Percentiles rank a stretch among this genome's conserved stretches.
phyloP scores from a whole-genome alignment of 2,329 filamentous ascomycete genomes.

The Scopulariopsis brevicaulis region DNA sequence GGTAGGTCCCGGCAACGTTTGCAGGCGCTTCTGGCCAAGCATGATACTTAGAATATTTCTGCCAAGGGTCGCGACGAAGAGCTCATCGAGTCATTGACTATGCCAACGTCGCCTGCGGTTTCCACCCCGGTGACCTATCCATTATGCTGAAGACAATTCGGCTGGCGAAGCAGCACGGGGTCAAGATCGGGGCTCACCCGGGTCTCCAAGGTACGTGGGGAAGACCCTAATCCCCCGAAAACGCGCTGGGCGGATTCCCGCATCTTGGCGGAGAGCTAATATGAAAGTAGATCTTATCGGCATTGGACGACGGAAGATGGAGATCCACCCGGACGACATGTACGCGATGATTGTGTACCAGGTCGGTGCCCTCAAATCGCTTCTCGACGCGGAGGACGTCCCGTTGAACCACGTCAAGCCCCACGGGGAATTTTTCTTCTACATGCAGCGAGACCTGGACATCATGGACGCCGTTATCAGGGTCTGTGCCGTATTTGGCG shows the following conservation, averaged over 20 bases:
- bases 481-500: neutral
- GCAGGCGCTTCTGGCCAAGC: neutral
- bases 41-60: neutral
- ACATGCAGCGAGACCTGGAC: neutral
- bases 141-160: conserved; percentile 6
- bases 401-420: conserved; percentile 8
- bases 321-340: conserved; percentile 5
- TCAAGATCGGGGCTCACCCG: conserved; percentile 6
- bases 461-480: neutral
- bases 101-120: conserved; percentile 5
- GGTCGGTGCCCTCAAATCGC: conserved; percentile 5
- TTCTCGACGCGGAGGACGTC: conserved; percentile 10
- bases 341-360: conserved; percentile 7
- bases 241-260: neutral
- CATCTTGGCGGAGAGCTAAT: neutral
- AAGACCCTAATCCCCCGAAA: neutral
- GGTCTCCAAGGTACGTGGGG: neutral
- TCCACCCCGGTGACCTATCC: conserved; percentile 7
- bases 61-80: neutral
- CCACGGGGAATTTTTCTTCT: neutral
- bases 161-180: conserved; percentile 2
- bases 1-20: neutral
- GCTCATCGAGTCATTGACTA: neutral
- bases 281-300: conserved; percentile 3
- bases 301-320: conserved; percentile 6